Evolutionary conservation across 352 stramenopile genomes (phyloP), one percentile per base, ranked within the genome.

Genomic region (Phytophthora hybrid): DNA sequence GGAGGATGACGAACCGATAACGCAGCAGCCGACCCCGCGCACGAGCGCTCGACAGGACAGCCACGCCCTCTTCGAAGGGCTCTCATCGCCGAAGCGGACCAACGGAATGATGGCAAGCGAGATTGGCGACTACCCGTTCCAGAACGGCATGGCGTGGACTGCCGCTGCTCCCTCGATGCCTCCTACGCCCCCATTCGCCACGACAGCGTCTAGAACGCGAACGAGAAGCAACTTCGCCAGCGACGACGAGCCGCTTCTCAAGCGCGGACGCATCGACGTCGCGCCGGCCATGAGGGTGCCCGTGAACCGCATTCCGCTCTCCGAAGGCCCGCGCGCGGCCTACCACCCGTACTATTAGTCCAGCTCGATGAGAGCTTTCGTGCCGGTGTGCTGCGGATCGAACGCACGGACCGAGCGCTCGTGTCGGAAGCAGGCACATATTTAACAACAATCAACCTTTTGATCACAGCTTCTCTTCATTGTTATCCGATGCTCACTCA

Each of bases 141-240:
- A 69, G 57, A 75, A 69, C 55, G 63, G 44, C 52, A 54, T 57
- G 26, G 69, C 63, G 46, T 80, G 69, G 74, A 72, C 63, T 57
- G 74, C 65, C 29, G 55, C 54, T 18, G 59, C 73, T 29, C 56
- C 55, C 5, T 65, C 72, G 62, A 61, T 80, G 52, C 31, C 60
- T 16, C 52, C 62, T 1, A 59, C 39, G 32, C 65, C 73, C 5
- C 69, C 65, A 8, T 74, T 66, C 49, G 37, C 63, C 18, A 39
- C 46, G 29, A 69, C 74, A 29, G 23, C 44, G 32, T 57, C 65
- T 61, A 62, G 71, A 56, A 71, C 52, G 51, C 66, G 75, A 26
- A 77, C 75, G 34, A 79, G 71, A 26, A 81, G 71, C 71, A 78
- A 68, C 49, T 76, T 81, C 63, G 46, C 57, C 34, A 79, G 66